phyloP scores from a whole-genome alignment of 352 stramenopile species.

The Pythium biforme region DNA sequence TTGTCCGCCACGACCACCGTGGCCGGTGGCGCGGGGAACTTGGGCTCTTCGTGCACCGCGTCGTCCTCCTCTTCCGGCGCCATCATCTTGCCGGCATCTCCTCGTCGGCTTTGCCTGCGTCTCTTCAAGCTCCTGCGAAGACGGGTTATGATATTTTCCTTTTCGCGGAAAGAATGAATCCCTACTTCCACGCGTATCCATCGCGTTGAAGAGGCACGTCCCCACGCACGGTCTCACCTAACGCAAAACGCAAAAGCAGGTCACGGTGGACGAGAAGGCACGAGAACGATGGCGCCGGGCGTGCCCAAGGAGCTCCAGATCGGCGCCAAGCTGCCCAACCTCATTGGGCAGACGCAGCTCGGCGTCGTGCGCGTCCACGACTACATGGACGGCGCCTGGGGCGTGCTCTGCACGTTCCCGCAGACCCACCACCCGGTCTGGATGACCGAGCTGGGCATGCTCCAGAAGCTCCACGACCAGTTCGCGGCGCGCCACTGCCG shows the following conservation, averaged over 20 bases:
- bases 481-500: constrained; percentile 75
- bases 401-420: constrained; percentile 68
- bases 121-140: no score
- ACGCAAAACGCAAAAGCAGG: no score
- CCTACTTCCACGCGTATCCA: no score
- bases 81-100: constrained; percentile 17
- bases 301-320: constrained; percentile 53
- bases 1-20: not conserved
- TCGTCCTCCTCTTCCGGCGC: not conserved
- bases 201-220: no score
- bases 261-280: no score
- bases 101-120: not conserved
- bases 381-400: constrained; percentile 71
- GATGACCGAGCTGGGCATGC: constrained; percentile 72
- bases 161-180: no score
- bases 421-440: constrained; percentile 73
- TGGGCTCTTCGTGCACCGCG: not conserved
- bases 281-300: constrained; percentile 25
- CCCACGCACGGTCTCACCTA: not conserved
- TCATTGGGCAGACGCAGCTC: constrained; percentile 70
- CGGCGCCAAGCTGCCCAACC: constrained; percentile 66
- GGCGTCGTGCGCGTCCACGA: constrained; percentile 70
- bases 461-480: constrained; percentile 79
- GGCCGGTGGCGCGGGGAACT: not conserved
- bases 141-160: no score